phyloP scores from a whole-genome alignment of 2,329 filamentous ascomycete genomes.

The Fusarium gaditjirri region DNA sequence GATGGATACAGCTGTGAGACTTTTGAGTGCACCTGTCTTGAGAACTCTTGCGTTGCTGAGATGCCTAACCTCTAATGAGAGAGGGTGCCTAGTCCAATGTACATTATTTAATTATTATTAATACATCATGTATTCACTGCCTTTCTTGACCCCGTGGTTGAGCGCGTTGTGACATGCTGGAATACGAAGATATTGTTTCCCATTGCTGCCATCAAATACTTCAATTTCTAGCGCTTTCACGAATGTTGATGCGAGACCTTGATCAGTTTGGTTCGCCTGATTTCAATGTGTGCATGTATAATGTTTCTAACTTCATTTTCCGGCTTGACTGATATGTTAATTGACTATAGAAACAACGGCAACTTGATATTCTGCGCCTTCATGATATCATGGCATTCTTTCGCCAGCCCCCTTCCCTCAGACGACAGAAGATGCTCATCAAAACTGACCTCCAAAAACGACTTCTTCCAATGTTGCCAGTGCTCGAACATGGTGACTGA shows the following conservation, averaged over 20 bases:
- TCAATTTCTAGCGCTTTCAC: background rate
- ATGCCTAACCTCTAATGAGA: background rate
- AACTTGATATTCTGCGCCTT: background rate
- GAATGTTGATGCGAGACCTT: background rate
- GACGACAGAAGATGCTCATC: background rate
- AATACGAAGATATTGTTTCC: background rate
- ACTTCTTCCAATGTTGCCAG: constrained; percentile 19
- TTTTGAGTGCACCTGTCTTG: background rate
- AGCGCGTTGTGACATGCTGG: background rate
- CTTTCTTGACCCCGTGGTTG: too few species aligned
- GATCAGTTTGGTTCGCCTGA: background rate
- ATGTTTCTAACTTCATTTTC: background rate
- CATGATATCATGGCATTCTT: constrained; percentile 18
- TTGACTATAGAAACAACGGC: background rate
- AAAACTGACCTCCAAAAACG: background rate
- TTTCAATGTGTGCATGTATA: rapidly evolving
- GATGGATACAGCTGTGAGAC: background rate
- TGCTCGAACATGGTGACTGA: constrained; percentile 11
- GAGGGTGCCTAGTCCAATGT: background rate
- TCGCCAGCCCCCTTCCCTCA: background rate
- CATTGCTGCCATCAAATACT: background rate
- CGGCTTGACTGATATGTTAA: rapidly evolving
- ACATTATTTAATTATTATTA: background rate
- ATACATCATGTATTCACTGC: background rate
- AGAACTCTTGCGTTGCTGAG: background rate